Percentiles rank a stretch among this genome's conserved stretches.
Evolutionary conservation across 164 flowering plant species (phyloP).

Genomic region (Chloranthus sessilifolius): DNA sequence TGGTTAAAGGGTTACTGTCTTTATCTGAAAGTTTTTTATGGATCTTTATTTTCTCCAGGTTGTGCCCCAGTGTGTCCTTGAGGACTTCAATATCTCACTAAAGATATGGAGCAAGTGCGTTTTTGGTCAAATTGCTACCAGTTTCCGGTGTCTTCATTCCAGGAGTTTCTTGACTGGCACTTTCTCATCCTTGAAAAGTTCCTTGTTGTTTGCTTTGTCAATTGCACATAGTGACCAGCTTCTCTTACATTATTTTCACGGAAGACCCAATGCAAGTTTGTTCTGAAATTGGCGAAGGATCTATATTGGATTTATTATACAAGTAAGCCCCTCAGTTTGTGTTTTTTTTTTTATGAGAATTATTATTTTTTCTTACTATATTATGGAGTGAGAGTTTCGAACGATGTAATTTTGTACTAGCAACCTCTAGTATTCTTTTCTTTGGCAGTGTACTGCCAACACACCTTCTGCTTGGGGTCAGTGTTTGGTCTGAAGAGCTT

Average conservation of each 20-base stretch:
- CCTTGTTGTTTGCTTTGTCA: constrained; percentile 83
- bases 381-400: too few species aligned
- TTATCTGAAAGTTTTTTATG: too few species aligned
- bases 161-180: constrained; percentile 87
- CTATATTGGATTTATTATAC: constrained; percentile 36
- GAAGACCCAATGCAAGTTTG: constrained; percentile 49
- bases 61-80: constrained; percentile 28
- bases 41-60: too few species aligned
- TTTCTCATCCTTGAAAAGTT: constrained; percentile 61
- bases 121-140: constrained; percentile 56
- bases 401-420: too few species aligned
- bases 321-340: constrained; percentile 38
- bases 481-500: constrained; percentile 1
- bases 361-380: background rate
- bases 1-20: too few species aligned
- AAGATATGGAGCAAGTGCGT: constrained; percentile 79
- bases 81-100: constrained; percentile 20
- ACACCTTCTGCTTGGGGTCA: constrained; percentile 23
- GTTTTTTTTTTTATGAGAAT: background rate
- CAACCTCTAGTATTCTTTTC: background rate
- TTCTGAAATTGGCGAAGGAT: constrained; percentile 58
- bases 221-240: constrained; percentile 73
- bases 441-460: constrained; percentile 44
- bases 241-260: constrained; percentile 32
- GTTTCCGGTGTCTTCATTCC: constrained; percentile 50